phyloP scores from a whole-genome alignment of 2,329 filamentous ascomycete species.

The Dactylellina haptotyla region DNA sequence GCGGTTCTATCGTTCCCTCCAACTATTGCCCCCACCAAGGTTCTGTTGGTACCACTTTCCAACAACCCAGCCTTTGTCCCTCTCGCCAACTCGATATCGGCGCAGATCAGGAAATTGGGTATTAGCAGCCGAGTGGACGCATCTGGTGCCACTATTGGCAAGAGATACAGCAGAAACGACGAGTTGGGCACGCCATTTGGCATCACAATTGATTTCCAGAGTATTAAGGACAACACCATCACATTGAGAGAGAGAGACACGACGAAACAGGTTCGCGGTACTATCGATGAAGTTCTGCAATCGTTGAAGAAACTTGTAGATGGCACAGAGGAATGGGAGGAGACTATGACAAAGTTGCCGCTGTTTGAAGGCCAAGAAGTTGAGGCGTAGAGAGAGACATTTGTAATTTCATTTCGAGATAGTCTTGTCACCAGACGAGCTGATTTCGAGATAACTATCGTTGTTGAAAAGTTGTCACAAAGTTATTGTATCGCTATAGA shows the following conservation, averaged over 20 bases:
- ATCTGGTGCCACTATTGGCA: slow-evolving; percentile 90
- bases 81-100: slow-evolving; percentile 73
- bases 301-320: slow-evolving; percentile 74
- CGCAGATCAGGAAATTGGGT: slow-evolving; percentile 77
- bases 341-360: slow-evolving; percentile 80
- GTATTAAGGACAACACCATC: slow-evolving; percentile 83
- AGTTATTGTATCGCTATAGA: too few species aligned
- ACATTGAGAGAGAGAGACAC: slow-evolving; percentile 91
- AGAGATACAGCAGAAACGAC: slow-evolving; percentile 93
- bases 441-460: too few species aligned
- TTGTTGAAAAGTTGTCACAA: neutral
- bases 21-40: slow-evolving; percentile 89
- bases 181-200: slow-evolving; percentile 94
- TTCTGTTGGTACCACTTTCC: slow-evolving; percentile 89
- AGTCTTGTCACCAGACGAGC: neutral
- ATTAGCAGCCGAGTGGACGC: slow-evolving; percentile 89
- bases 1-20: slow-evolving; percentile 81
- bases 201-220: slow-evolving; percentile 96
- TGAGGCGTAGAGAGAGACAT: slow-evolving; percentile 60
- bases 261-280: slow-evolving; percentile 87
- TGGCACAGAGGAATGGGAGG: slow-evolving; percentile 73
- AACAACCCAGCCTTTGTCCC: slow-evolving; percentile 80
- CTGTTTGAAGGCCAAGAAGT: slow-evolving; percentile 82
- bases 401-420: neutral
- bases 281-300: slow-evolving; percentile 79